Evolutionary conservation across 2,329 filamentous ascomycete genomes (phyloP).

Genomic region (Paraphaeosphaeria sporulosa): DNA sequence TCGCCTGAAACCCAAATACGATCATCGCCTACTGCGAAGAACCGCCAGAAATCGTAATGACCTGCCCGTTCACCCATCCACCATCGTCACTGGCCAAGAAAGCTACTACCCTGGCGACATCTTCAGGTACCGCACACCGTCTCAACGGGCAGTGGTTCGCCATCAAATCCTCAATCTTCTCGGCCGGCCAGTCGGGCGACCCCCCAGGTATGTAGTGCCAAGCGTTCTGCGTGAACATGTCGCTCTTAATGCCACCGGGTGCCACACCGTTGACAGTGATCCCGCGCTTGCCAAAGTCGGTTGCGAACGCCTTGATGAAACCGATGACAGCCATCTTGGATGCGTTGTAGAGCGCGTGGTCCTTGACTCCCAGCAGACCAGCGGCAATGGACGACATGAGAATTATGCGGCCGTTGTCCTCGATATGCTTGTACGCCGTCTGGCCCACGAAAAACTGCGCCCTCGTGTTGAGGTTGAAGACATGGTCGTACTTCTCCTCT

Average conservation of each 20-base stretch:
- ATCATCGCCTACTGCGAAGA: conserved; percentile 45
- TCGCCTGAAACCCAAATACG: neutral
- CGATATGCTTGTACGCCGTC: conserved; percentile 74
- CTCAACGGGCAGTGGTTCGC: conserved; percentile 59
- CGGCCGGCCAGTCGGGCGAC: conserved; percentile 57
- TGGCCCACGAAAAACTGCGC: conserved; percentile 82
- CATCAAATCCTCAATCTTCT: conserved; percentile 60
- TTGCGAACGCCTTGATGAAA: conserved; percentile 74
- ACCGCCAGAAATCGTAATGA: conserved; percentile 52
- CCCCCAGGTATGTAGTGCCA: conserved; percentile 59
- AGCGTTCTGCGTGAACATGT: conserved; percentile 77
- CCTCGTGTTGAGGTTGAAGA: conserved; percentile 72
- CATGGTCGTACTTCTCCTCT: conserved; percentile 75
- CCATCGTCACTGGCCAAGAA: conserved; percentile 51
- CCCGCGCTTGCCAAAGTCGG: conserved; percentile 72
- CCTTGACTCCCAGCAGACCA: conserved; percentile 70
- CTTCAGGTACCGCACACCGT: conserved; percentile 57
- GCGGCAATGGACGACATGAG: conserved; percentile 77
- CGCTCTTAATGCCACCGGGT: conserved; percentile 75
- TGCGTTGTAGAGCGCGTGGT: conserved; percentile 76
- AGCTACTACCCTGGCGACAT: conserved; percentile 52
- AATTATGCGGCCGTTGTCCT: conserved; percentile 74
- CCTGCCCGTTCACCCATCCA: conserved; percentile 52
- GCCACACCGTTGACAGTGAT: conserved; percentile 78
- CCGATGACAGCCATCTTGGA: conserved; percentile 77